Evolutionary conservation across 2,329 filamentous ascomycete species (phyloP).

Genomic region (Ceratocystis cubensis): DNA sequence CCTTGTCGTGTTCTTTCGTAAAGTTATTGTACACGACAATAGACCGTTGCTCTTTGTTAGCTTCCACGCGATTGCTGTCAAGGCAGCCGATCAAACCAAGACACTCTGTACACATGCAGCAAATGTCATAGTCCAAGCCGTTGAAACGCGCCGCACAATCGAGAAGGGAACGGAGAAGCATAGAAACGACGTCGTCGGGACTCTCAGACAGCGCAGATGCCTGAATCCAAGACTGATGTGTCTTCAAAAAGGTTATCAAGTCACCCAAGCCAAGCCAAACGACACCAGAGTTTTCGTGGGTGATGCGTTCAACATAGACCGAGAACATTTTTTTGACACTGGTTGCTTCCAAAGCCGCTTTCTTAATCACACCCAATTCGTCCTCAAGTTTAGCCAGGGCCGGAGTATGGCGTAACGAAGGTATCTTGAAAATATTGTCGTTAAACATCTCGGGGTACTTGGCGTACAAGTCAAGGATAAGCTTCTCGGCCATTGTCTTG

Average conservation of each 20-base stretch:
- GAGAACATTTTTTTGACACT: slow-evolving; percentile 26
- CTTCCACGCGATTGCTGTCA: slow-evolving; percentile 81
- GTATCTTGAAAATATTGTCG: slow-evolving; percentile 60
- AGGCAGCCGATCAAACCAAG: slow-evolving; percentile 83
- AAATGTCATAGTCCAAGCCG: slow-evolving; percentile 52
- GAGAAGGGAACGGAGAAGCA: slow-evolving; percentile 63
- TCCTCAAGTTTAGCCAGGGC: slow-evolving; percentile 55
- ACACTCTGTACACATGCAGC: slow-evolving; percentile 63
- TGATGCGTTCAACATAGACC: slow-evolving; percentile 60
- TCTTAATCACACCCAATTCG: slow-evolving; percentile 35
- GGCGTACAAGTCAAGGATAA: slow-evolving; percentile 54
- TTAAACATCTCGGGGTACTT: slow-evolving; percentile 48
- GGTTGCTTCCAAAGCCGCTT: slow-evolving; percentile 39
- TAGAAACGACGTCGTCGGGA: slow-evolving; percentile 59
- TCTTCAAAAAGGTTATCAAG: slow-evolving; percentile 57
- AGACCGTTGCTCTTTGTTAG: slow-evolving; percentile 62
- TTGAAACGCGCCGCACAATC: slow-evolving; percentile 78
- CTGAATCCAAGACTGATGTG: slow-evolving; percentile 67
- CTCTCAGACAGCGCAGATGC: slow-evolving; percentile 71
- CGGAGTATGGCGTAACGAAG: slow-evolving; percentile 60
- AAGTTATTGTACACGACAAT: slow-evolving; percentile 86
- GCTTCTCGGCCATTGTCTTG: slow-evolving; percentile 44
- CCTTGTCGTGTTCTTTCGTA: slow-evolving; percentile 59
- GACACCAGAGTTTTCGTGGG: slow-evolving; percentile 75
- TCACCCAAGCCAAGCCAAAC: slow-evolving; percentile 71